Percentiles rank a stretch among this genome's conserved stretches.
phyloP scores from a whole-genome alignment of 805 yeast species.

The Hanseniaspora occidentalis region DNA sequence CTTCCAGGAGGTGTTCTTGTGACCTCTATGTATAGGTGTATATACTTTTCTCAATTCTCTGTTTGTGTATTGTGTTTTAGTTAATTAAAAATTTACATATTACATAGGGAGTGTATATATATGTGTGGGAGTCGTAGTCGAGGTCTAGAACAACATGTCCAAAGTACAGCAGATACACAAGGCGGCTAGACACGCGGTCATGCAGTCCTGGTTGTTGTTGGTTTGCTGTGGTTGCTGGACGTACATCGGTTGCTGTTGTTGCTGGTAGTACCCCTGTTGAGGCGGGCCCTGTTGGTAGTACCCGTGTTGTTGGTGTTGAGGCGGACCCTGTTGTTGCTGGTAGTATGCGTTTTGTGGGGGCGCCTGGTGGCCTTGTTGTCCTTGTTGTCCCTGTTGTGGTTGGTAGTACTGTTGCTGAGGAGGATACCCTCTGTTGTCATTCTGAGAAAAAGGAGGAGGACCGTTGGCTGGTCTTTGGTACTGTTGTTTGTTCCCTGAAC shows the following conservation, averaged over 20 bases:
- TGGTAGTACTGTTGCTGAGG: slow-evolving; percentile 12
- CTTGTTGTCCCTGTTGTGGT: slow-evolving; percentile 7
- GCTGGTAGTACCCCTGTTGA: slow-evolving; percentile 27
- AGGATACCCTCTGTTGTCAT: slow-evolving; percentile 4
- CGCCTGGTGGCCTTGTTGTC: slow-evolving; percentile 24
- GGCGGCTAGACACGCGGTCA: slow-evolving; percentile 42
- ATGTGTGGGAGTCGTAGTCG: background rate
- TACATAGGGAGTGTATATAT: background rate
- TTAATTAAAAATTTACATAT: background rate
- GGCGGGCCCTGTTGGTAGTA: slow-evolving; percentile 20
- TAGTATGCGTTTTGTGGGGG: slow-evolving; percentile 29
- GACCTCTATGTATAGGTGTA: slow-evolving; percentile 5
- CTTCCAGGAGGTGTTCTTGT: slow-evolving; percentile 43
- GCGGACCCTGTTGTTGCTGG: slow-evolving; percentile 33
- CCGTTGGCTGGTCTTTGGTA: slow-evolving; percentile 6
- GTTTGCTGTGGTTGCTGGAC: slow-evolving; percentile 36
- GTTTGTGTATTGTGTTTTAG: background rate
- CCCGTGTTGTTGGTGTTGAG: slow-evolving; percentile 20
- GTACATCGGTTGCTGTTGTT: slow-evolving; percentile 38
- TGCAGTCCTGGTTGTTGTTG: slow-evolving; percentile 30
- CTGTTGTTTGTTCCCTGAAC: slow-evolving; percentile 2
- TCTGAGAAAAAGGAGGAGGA: slow-evolving; percentile 5
- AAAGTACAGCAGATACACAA: slow-evolving; percentile 44
- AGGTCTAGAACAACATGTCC: slow-evolving; percentile 33
- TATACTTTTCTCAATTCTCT: no score